phyloP scores from a whole-genome alignment of 2,329 filamentous ascomycete genomes.

The Thelonectria olida region DNA sequence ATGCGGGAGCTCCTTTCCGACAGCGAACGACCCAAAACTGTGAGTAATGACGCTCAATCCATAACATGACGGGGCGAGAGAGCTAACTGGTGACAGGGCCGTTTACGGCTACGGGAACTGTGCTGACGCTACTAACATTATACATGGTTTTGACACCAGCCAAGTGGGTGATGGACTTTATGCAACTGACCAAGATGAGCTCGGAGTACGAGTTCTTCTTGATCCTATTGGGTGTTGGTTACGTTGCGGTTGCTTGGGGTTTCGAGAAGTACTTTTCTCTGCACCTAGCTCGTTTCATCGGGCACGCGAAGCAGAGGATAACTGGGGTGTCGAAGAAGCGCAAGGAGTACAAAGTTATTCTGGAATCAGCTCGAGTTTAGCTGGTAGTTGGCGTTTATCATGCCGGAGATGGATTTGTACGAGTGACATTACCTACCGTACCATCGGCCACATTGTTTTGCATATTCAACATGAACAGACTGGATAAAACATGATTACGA shows the following conservation, averaged over 20 bases:
- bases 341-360: constrained; percentile 87
- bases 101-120: constrained; percentile 79
- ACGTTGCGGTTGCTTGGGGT: constrained; percentile 74
- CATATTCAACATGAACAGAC: not conserved
- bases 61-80: accelerated
- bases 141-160: constrained; percentile 86
- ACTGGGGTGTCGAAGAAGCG: constrained; percentile 75
- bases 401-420: not conserved
- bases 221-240: constrained; percentile 73
- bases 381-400: not conserved
- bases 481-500: not conserved
- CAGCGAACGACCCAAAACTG: constrained; percentile 82
- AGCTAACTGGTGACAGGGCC: constrained; percentile 65
- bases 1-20: constrained; percentile 90
- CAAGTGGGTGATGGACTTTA: constrained; percentile 73
- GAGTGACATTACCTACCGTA: not conserved
- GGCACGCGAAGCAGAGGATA: constrained; percentile 66
- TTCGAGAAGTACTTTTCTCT: constrained; percentile 79
- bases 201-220: constrained; percentile 78
- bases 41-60: constrained; percentile 53
- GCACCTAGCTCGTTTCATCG: constrained; percentile 72
- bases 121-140: constrained; percentile 72
- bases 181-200: constrained; percentile 87
- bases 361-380: constrained; percentile 59
- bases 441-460: not conserved